Evolutionary conservation across 176 grass and related monocot species (phyloP), one percentile per base, ranked within the genome.

Genomic region (Chrysopogon serrulatus): DNA sequence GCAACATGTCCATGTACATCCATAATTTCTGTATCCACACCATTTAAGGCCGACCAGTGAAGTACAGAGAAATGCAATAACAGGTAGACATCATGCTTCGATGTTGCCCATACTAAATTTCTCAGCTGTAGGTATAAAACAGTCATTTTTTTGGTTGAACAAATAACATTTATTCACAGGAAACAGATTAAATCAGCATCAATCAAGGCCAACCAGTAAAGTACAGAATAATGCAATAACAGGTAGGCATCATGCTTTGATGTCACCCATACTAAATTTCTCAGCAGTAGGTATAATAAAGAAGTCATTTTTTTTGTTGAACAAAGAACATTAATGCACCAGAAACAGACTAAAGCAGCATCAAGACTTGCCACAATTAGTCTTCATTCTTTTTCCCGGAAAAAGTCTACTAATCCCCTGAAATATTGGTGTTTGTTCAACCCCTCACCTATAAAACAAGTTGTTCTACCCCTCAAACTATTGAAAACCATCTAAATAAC

Each of bases 61-160:
- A 69, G 62, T 30, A 85, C 74, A 42, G 73, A 78, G 45, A 69
- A 85, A 59, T 78, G 24, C 65, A 57, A 54, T 66, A 85, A 41
- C 12, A 77, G 27, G 63, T 85, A 85, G 10, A 85, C 83, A 69
- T 85, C 83, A 45, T 85, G 83, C 74, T 78, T 85, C 2, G 63
- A 68, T 15, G 83, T 85, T 0, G 83, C 73, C 83, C 83, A 85
- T 67, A 85, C 62, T 70, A 85, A 77, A 85, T 85, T 85, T 68
- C 83, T 78, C 36, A 85, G 61, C 83, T 85, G 73, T 19, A 51
- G 31, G 43, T 45, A 79, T 5, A 79, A 79, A 79, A 72, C 23
- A 37, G 17, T 64, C 26, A 40, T 86, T 72, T 78, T 14, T 13
- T 51, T 73, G 30, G 30, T 47, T 86, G 3, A 71, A 35, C 16